phyloP scores from a whole-genome alignment of 2,329 filamentous ascomycete species.

The Fusarium albidum region DNA sequence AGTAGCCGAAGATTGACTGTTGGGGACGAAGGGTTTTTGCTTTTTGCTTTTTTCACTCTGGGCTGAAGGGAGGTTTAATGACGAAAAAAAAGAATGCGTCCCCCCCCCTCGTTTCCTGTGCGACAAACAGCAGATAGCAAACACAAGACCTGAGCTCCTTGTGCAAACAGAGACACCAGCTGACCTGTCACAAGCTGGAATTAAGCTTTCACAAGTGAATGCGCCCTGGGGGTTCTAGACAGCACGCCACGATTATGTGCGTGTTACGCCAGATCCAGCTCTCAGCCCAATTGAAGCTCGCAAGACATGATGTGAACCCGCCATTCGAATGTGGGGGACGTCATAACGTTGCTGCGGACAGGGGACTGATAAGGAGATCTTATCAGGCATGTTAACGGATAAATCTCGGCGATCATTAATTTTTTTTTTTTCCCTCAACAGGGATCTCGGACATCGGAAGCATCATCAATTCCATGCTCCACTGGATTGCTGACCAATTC shows the following conservation, averaged over 20 bases:
- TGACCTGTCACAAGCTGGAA: constrained; percentile 6
- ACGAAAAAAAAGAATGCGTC: constrained; percentile 7
- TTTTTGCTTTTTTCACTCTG: constrained; percentile 15
- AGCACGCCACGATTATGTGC: constrained; percentile 3
- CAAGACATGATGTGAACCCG: constrained; percentile 17
- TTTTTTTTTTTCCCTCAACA: constrained; percentile 28
- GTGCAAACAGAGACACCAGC: constrained; percentile 2
- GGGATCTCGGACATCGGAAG: constrained; percentile 22
- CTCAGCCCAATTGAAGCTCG: too few species aligned
- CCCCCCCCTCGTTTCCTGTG: constrained; percentile 34
- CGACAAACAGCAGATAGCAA: constrained; percentile 5
- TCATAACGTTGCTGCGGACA: constrained; percentile 12
- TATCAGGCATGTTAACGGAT: constrained; percentile 30
- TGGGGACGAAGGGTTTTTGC: neutral
- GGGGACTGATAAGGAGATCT: constrained; percentile 23
- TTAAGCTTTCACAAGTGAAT: constrained; percentile 18
- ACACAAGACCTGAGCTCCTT: constrained; percentile 1
- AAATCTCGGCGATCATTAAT: constrained; percentile 32
- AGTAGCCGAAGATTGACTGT: too few species aligned
- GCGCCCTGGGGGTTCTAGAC: constrained; percentile 5
- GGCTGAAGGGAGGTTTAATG: neutral
- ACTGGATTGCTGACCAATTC: constrained; percentile 37
- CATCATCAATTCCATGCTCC: constrained; percentile 30
- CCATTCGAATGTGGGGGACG: constrained; percentile 22
- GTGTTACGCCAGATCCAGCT: too few species aligned